Evolutionary conservation across 176 grass and related monocot genomes (phyloP).

Genomic region (Carex parvula): DNA sequence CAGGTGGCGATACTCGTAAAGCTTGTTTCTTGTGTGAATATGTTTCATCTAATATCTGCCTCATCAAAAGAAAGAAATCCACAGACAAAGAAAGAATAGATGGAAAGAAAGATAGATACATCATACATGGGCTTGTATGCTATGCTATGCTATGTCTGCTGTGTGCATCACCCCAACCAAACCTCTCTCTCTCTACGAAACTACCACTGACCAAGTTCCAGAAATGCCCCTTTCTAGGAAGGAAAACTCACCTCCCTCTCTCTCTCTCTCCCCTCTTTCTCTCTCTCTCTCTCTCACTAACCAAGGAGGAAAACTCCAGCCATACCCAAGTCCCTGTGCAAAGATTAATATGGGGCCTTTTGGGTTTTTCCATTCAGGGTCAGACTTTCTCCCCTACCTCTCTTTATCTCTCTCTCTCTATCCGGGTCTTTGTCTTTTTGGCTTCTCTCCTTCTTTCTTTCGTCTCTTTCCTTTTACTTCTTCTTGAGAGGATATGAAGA

Average conservation of each 20-base stretch:
- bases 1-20: neutral
- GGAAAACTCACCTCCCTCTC: constrained; percentile 37
- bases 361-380: constrained; percentile 40
- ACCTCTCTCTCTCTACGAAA: constrained; percentile 31
- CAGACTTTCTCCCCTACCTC: constrained; percentile 24
- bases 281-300: constrained; percentile 26
- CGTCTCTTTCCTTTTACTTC: constrained; percentile 1
- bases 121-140: constrained; percentile 15
- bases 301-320: constrained; percentile 43
- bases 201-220: constrained; percentile 44
- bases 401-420: constrained; percentile 10
- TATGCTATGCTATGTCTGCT: constrained; percentile 25
- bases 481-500: constrained; percentile 26
- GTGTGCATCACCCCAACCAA: constrained; percentile 39
- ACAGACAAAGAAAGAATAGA: constrained; percentile 23
- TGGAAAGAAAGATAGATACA: constrained; percentile 15
- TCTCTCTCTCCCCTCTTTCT: constrained; percentile 12
- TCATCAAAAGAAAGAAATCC: constrained; percentile 27
- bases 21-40: constrained; percentile 22
- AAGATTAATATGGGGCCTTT: constrained; percentile 56
- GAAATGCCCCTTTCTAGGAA: constrained; percentile 44
- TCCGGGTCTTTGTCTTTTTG: constrained; percentile 8
- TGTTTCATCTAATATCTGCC: constrained; percentile 16
- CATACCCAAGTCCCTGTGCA: constrained; percentile 34
- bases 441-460: constrained; percentile 15